Conservation (phyloP, 352 stramenopile genomes). For the Plasmopara muralis region DNA sequence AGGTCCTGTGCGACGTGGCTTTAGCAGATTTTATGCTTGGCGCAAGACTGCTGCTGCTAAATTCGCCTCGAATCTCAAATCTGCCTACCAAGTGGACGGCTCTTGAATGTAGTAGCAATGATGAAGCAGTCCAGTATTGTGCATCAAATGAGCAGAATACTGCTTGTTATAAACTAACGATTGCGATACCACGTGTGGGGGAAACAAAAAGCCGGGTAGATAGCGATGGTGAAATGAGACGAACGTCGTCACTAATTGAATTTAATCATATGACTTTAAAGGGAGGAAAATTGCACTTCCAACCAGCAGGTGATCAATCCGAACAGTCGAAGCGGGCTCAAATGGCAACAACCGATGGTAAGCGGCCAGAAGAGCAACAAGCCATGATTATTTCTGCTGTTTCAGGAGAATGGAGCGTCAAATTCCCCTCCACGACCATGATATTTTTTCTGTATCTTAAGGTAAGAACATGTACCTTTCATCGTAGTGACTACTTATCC, state of each 20-base stretch:
- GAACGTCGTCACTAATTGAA: constrained; percentile 6
- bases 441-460: constrained; percentile 40
- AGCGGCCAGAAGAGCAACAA: constrained; percentile 14
- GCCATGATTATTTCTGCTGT: constrained; percentile 9
- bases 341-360: neutral
- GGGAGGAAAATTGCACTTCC: constrained; percentile 45
- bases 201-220: neutral
- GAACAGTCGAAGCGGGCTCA: constrained; percentile 1
- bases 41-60: constrained; percentile 34
- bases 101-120: constrained; percentile 29
- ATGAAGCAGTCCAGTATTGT: constrained; percentile 41
- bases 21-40: constrained; percentile 42
- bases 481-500: neutral
- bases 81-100: constrained; percentile 46
- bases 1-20: constrained; percentile 40
- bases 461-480: constrained; percentile 10
- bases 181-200: constrained; percentile 27
- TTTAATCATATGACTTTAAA: constrained; percentile 24
- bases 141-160: constrained; percentile 31
- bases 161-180: constrained; percentile 45
- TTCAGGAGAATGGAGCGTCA: constrained; percentile 42
- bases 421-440: constrained; percentile 23
- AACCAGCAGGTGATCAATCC: constrained; percentile 5
- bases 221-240: constrained; percentile 4
- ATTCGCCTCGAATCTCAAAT: constrained; percentile 28